Evolutionary conservation across 75 land plant species (phyloP), one percentile per base, ranked within the genome.

Genomic region (Picea sitchensis): DNA sequence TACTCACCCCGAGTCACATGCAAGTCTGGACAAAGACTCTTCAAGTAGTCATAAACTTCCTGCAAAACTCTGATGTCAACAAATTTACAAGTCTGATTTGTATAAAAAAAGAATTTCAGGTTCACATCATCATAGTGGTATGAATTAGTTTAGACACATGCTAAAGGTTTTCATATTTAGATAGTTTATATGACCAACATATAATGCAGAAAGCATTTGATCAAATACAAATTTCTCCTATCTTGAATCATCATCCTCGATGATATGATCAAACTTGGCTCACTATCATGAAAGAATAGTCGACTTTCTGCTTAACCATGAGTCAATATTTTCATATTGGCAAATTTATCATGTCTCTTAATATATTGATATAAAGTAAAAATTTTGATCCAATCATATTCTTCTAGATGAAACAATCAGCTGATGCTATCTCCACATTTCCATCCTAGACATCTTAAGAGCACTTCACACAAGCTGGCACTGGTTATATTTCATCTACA

Each of bases 21-120:
- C 80, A 96, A 80, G 77, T 92, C 95, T 6, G 99, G 89, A 71
- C 97, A 96, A 54, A 96, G 83, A 65, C 87, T 94, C 83, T 92
- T 96, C 84, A 96, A 83, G 87, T 96, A 96, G 54, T 96, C 99
- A 85, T 96, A 93, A 81, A 96, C 89, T 84, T 96, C 99, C 99
- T 96, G 87, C 61, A 76, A 63, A 51, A 56, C 8, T 34, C 23
- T 51, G 59, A 60, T 3, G 26, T 71, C 51, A 41, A 47, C 74
- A 38, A 44, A 38, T 8, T 20, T 11, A 38, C 41, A n/a, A 69
- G 9, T 71, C 26, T 71, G 47, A 71, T 15, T 8, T 20, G 74
- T 41, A 71, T n/a, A 9, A 18, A 18, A 32, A 9, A 69, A 5
- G 44, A 20, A 69, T 34, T 71, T 23, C 14, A 44, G 36, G 4